Evolutionary conservation across 1,139 yeast genomes (phyloP), one percentile per base, ranked within the genome.

Genomic region (Ogataea hybrid): DNA sequence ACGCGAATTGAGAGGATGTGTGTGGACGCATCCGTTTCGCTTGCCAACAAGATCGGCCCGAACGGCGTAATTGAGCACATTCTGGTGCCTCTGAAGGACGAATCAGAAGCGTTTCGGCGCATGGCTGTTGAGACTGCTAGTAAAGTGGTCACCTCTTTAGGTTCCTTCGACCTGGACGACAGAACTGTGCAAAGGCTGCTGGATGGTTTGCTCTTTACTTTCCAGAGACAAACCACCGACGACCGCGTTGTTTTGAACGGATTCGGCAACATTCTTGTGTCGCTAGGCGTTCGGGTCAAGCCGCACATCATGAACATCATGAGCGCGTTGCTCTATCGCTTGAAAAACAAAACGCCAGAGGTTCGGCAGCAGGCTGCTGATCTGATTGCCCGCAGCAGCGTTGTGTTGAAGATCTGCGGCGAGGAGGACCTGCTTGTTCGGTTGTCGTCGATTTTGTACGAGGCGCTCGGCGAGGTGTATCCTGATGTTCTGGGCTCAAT

Each of bases 401-500:
- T 86, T 2, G 83, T 80, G 1, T 73, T 90, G 47, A 77, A 78
- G 49, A 59, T 68, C 11, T 87, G 96, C 58, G 81, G 73, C 6
- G 87, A 85, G 52, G 77, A 75, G 33, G 79, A 71, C 5, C 63
- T 86, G 41, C 63, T 89, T 54, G 73, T 74, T 44, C 84, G 83
- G 56, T 68, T 92, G 42, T 82, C 90, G 5, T 75, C 85, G 21
- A 82, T 89, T 15, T 68, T 94, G 29, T 89, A 85, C 61, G 99
- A 94, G 60, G 86, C 95, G 14, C 71, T 94, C 15, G 98, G 98
- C 17, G 99, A 94, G 57, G 95, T 86, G 6, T 89, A 82, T 51
- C 98, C 98, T 0, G 96, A 89, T 42, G 97, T 90, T 2, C 69
- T 94, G 35, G 97, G 96, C 0, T 84, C 96, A 0, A 75, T 92